These are phyloP conservation scores for Polyporus arcularius DNA, from an alignment of 768 basidiomycete genomes.

Conservation along the genomic window DNA sequence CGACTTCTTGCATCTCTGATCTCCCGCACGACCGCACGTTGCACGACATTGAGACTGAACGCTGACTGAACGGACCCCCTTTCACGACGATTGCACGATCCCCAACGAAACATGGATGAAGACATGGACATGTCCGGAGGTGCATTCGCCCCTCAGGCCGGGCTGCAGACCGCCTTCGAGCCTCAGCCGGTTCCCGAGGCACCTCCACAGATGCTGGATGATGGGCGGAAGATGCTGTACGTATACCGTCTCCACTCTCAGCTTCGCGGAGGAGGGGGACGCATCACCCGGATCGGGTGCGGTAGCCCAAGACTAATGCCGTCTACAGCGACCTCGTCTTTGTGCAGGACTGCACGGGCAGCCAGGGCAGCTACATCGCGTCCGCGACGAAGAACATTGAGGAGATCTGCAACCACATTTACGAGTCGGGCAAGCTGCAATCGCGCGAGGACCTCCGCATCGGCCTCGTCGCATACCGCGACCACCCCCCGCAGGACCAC, in stretches of 20 bases:
- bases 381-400: constrained; percentile 97
- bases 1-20: not conserved
- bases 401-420: constrained; percentile 91
- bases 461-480: constrained; percentile 92
- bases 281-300: not conserved
- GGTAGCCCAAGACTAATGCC: not conserved
- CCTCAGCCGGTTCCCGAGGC: constrained; percentile 28
- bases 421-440: constrained; percentile 91
- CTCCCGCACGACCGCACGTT: not conserved
- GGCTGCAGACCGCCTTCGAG: not conserved
- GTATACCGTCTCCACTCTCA: constrained; percentile 31
- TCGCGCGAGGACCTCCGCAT: constrained; percentile 85
- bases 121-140: constrained; percentile 65
- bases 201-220: constrained; percentile 38
- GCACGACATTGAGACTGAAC: not conserved
- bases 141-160: constrained; percentile 29
- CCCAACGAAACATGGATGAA: constrained; percentile 62
- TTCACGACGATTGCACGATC: constrained; percentile 7
- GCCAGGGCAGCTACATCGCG: constrained; percentile 87
- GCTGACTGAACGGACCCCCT: not conserved
- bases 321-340: constrained; percentile 83
- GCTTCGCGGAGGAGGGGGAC: not conserved
- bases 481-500: constrained; percentile 97
- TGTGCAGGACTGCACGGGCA: constrained; percentile 93
- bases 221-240: constrained; percentile 73